Evolutionary conservation across 2,329 filamentous ascomycete genomes (phyloP).

Genomic region (Byssothecium circinans): DNA sequence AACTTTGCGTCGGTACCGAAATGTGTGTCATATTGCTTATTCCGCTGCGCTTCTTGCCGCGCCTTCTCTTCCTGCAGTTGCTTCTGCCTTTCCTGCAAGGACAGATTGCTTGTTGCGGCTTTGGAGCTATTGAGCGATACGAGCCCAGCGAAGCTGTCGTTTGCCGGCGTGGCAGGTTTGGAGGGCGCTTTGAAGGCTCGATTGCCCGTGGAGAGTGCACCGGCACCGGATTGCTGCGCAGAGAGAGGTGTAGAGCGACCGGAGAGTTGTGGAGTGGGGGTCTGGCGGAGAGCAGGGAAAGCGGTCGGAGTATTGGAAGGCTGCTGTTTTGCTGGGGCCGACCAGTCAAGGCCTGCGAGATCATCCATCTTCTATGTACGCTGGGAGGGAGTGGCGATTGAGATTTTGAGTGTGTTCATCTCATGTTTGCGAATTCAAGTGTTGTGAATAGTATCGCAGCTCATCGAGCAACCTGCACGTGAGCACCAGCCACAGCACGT

Average conservation of each 20-base stretch:
- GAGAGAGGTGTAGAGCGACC: slow-evolving; percentile 44
- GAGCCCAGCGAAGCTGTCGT: slow-evolving; percentile 78
- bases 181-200: slow-evolving; percentile 51
- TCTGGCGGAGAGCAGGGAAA: slow-evolving; percentile 41
- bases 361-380: slow-evolving; percentile 49
- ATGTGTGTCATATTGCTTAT: slow-evolving; percentile 70
- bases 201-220: slow-evolving; percentile 32
- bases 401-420: not conserved
- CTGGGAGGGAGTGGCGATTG: not conserved
- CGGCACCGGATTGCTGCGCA: slow-evolving; percentile 45
- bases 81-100: slow-evolving; percentile 65
- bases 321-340: slow-evolving; percentile 32
- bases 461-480: no score
- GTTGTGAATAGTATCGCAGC: slow-evolving; percentile 4
- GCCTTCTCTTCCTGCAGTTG: slow-evolving; percentile 77
- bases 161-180: slow-evolving; percentile 55
- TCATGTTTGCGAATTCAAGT: slow-evolving; percentile 1
- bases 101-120: slow-evolving; percentile 68
- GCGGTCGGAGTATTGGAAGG: slow-evolving; percentile 28
- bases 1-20: slow-evolving; percentile 73
- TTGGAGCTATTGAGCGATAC: slow-evolving; percentile 62
- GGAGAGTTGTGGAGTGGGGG: slow-evolving; percentile 43
- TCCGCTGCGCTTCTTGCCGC: slow-evolving; percentile 73
- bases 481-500: no score
- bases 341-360: slow-evolving; percentile 54